phyloP scores from a whole-genome alignment of 2,329 filamentous ascomycete genomes.

The Capronia coronata region DNA sequence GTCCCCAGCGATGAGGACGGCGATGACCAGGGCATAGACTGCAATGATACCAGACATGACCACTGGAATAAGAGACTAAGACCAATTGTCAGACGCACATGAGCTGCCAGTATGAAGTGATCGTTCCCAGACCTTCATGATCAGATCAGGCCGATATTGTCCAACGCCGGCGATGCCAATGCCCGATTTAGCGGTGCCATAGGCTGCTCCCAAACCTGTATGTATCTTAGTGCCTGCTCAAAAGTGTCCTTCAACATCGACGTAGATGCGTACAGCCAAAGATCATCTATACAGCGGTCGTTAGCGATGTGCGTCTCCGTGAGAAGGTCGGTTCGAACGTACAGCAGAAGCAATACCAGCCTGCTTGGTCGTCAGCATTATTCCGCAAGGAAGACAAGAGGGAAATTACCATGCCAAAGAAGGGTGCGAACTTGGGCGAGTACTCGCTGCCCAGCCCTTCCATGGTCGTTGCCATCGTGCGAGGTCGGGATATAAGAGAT shows the following conservation, averaged over 20 bases:
- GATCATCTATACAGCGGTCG: constrained; percentile 40
- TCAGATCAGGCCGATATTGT: constrained; percentile 59
- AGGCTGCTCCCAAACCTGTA: constrained; percentile 58
- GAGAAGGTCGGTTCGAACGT: constrained; percentile 7
- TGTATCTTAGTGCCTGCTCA: constrained; percentile 22
- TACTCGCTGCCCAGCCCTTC: constrained; percentile 40
- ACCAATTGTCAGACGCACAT: constrained; percentile 1
- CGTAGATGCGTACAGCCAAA: constrained; percentile 43
- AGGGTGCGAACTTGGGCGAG: constrained; percentile 59
- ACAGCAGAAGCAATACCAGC: constrained; percentile 46
- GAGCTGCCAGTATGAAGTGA: background rate
- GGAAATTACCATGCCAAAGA: constrained; percentile 59
- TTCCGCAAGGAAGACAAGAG: constrained; percentile 1
- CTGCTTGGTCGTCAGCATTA: constrained; percentile 34
- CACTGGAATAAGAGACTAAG: constrained; percentile 46
- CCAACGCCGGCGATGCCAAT: constrained; percentile 63
- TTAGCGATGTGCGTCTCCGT: background rate
- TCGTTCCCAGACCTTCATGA: constrained; percentile 53
- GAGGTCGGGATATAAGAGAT: background rate
- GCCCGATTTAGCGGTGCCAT: constrained; percentile 62
- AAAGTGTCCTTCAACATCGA: background rate
- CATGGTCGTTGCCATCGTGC: constrained; percentile 33
- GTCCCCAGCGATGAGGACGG: constrained; percentile 89
- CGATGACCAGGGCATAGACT: constrained; percentile 94
- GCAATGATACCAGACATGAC: constrained; percentile 99